A percentile compares a stretch with the other conserved stretches of the same genome.
phyloP scores from a whole-genome alignment of 1,284 basidiomycete species.

The Cystobasidium pallidum region DNA sequence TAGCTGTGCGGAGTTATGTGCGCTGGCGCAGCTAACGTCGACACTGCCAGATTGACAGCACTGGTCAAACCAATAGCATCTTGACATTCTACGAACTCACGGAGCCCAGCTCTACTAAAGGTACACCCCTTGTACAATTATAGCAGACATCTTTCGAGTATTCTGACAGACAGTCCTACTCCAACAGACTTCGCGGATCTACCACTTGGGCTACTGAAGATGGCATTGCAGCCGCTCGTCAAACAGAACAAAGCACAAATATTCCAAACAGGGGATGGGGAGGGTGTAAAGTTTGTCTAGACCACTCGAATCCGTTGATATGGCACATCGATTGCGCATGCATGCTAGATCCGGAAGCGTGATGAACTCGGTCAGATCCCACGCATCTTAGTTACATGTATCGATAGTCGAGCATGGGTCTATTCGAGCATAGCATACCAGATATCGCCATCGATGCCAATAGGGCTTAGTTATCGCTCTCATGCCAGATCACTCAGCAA shows the following conservation, averaged over 20 bases:
- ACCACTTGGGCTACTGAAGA: conserved; percentile 57
- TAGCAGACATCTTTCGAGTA: not conserved
- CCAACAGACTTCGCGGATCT: conserved; percentile 60
- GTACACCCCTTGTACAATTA: conserved; percentile 53
- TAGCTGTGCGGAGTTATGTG: too few relatives aligned
- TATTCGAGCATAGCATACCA: too few relatives aligned
- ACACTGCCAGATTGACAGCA: conserved; percentile 58
- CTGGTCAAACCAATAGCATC: conserved; percentile 61
- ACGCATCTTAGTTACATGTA: too few relatives aligned
- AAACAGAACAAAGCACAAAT: conserved; percentile 62
- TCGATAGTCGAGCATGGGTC: too few relatives aligned
- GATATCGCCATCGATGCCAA: too few relatives aligned
- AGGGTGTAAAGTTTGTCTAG: conserved; percentile 41
- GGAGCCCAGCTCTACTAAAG: conserved; percentile 59
- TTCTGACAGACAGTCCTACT: not conserved
- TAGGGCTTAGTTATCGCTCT: too few relatives aligned
- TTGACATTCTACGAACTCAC: conserved; percentile 63
- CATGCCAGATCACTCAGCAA: too few relatives aligned
- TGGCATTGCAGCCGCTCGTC: conserved; percentile 59
- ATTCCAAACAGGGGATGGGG: conserved; percentile 54
- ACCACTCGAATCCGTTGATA: not conserved
- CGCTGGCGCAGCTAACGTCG: not conserved
- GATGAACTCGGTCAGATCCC: too few relatives aligned
- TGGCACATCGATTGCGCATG: too few relatives aligned
- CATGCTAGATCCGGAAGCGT: too few relatives aligned